Percentiles rank a stretch among this genome's conserved stretches.
Evolutionary conservation across 2,329 filamentous ascomycete species (phyloP).

Genomic region (Eutypella sp.): DNA sequence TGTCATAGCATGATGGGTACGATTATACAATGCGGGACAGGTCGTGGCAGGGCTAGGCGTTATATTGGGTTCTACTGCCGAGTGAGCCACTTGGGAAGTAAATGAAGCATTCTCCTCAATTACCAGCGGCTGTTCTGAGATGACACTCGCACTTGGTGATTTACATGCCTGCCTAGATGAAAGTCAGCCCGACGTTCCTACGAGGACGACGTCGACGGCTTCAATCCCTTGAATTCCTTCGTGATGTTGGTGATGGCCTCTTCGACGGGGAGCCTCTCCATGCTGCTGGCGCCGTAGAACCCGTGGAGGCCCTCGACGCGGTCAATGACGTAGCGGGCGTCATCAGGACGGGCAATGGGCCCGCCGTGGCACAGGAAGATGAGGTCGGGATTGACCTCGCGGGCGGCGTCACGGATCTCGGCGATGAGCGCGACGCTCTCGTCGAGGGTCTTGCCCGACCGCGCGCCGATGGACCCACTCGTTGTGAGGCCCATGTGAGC

Average conservation of each 20-base stretch:
- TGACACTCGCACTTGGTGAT: no score
- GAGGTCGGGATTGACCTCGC: constrained; percentile 49
- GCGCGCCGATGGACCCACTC: constrained; percentile 59
- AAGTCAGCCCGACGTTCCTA: no score
- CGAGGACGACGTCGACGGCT: background rate
- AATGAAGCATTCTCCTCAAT: no score
- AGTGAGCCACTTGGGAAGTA: no score
- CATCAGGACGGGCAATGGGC: constrained; percentile 58
- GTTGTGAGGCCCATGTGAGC: constrained; percentile 66
- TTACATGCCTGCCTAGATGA: no score
- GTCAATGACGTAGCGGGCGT: constrained; percentile 58
- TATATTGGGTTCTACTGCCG: no score
- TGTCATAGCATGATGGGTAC: no score
- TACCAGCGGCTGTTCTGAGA: no score
- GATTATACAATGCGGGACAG: no score
- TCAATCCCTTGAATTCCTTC: constrained; percentile 26
- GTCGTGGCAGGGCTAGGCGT: no score
- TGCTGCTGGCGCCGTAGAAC: constrained; percentile 66
- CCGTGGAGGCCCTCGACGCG: constrained; percentile 62
- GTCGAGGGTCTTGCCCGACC: constrained; percentile 56
- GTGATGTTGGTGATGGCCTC: constrained; percentile 51
- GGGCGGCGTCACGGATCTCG: constrained; percentile 57
- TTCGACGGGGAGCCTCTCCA: constrained; percentile 66
- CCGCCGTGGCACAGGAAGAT: constrained; percentile 68
- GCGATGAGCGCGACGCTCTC: constrained; percentile 59